Conservation (phyloP, 2,329 filamentous ascomycete species). For the Monosporascus sp. region DNA sequence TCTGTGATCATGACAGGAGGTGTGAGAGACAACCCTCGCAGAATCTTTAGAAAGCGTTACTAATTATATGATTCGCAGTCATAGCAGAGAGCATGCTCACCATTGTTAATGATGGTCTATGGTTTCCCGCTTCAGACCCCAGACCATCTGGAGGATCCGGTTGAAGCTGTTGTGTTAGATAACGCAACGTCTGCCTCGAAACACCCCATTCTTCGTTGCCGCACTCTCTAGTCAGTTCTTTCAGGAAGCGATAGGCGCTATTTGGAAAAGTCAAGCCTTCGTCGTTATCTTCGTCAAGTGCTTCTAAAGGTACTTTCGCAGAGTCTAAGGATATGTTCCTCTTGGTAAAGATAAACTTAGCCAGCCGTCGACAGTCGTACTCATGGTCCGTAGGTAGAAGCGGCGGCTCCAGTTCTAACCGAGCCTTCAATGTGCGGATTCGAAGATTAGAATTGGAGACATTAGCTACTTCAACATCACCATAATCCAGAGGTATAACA, state of each 20-base stretch:
- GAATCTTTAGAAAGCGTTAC: slow-evolving; percentile 8
- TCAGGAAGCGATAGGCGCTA: slow-evolving; percentile 7
- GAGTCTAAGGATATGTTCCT: slow-evolving; percentile 11
- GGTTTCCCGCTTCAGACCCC: slow-evolving; percentile 5
- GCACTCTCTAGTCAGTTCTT: slow-evolving; percentile 4
- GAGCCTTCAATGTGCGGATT: slow-evolving; percentile 1
- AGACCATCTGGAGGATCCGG: slow-evolving; percentile 13
- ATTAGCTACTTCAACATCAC: neutral
- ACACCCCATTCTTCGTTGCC: slow-evolving; percentile 19
- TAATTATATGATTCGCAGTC: neutral
- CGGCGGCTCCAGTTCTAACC: slow-evolving; percentile 22
- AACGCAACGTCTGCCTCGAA: slow-evolving; percentile 12
- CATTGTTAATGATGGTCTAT: slow-evolving; percentile 1
- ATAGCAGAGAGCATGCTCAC: slow-evolving; percentile 5
- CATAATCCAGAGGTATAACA: slow-evolving; percentile 6
- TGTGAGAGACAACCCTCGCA: slow-evolving; percentile 16
- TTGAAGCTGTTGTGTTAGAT: slow-evolving; percentile 12
- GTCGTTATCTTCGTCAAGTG: slow-evolving; percentile 15
- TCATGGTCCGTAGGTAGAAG: slow-evolving; percentile 21
- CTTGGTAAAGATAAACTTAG: slow-evolving; percentile 8
- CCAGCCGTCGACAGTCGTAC: slow-evolving; percentile 20
- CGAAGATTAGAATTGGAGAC: neutral
- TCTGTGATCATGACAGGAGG: slow-evolving; percentile 21
- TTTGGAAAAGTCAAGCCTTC: slow-evolving; percentile 21
- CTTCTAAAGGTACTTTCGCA: slow-evolving; percentile 19